Evolutionary conservation across 495 filamentous ascomycete species (phyloP).

Genomic region (Penicillium goetzii): DNA sequence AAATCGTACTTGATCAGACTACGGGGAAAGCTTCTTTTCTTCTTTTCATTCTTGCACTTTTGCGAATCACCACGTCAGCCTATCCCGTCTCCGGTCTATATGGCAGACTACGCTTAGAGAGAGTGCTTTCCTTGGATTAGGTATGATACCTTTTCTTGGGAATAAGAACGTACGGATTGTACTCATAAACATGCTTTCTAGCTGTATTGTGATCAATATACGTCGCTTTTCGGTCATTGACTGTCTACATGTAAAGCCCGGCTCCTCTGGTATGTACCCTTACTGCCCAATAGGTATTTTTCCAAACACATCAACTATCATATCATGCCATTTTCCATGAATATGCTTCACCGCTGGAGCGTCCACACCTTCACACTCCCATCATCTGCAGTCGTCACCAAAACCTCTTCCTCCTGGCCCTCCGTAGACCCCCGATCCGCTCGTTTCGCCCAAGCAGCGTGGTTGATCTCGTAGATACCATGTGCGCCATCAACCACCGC

Average conservation of each 20-base stretch:
- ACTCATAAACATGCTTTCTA: not conserved
- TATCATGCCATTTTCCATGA: not conserved
- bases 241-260: not conserved
- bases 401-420: conserved; percentile 65
- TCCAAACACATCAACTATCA: not conserved
- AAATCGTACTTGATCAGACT: no score
- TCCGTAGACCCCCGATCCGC: conserved; percentile 41
- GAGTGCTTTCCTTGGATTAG: no score
- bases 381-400: conserved; percentile 82
- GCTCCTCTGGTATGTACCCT: not conserved
- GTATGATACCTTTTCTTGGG: no score
- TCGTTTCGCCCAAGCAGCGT: conserved; percentile 72
- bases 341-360: conserved; percentile 37
- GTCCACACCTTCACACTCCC: conserved; percentile 75
- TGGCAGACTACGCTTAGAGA: no score
- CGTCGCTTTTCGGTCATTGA: not conserved
- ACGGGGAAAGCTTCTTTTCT: no score
- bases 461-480: conserved; percentile 91
- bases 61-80: no score
- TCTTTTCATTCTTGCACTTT: no score
- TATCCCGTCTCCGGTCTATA: no score
- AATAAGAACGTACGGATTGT: not conserved
- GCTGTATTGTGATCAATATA: not conserved
- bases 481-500: conserved; percentile 71
- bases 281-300: not conserved